Percentiles rank a stretch among this genome's conserved stretches.
These are phyloP conservation scores for Citrullus colocynthis DNA, from an alignment of 306 rosid species.

Conservation along the genomic window DNA sequence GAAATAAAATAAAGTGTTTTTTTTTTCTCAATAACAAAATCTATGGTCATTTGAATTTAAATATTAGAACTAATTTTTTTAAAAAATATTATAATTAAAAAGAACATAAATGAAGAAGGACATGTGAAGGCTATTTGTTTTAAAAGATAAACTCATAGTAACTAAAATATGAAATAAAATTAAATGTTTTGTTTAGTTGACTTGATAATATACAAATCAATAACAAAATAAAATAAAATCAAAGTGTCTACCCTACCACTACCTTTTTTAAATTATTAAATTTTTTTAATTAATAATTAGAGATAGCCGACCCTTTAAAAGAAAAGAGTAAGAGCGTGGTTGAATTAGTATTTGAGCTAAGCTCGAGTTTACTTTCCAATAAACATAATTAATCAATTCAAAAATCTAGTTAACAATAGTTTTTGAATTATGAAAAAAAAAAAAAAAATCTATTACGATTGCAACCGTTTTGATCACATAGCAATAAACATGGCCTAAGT, in stretches of 20 bases:
- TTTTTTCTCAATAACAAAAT: background rate
- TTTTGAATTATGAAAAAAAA: no score
- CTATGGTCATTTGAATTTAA: background rate
- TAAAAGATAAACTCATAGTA: background rate
- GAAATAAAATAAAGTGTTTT: background rate
- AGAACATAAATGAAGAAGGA: background rate
- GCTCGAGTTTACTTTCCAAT: no score
- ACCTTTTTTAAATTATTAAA: background rate
- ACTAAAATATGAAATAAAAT: background rate
- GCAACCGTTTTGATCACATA: no score
- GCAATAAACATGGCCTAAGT: no score
- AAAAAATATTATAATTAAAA: background rate
- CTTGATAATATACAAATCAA: background rate
- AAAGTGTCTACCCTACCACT: background rate
- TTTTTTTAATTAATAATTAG: background rate
- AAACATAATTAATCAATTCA: no score
- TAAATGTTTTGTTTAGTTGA: background rate
- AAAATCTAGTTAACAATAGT: no score
- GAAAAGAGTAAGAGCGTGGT: no score
- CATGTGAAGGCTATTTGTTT: background rate
- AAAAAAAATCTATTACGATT: no score
- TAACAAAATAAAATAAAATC: background rate
- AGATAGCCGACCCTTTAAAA: background rate
- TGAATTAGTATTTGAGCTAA: no score
- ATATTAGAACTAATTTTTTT: background rate